Evolutionary conservation across 169 alveolate genomes (phyloP), one percentile per base, ranked within the genome.

Genomic region (Plasmodium gaboni): DNA sequence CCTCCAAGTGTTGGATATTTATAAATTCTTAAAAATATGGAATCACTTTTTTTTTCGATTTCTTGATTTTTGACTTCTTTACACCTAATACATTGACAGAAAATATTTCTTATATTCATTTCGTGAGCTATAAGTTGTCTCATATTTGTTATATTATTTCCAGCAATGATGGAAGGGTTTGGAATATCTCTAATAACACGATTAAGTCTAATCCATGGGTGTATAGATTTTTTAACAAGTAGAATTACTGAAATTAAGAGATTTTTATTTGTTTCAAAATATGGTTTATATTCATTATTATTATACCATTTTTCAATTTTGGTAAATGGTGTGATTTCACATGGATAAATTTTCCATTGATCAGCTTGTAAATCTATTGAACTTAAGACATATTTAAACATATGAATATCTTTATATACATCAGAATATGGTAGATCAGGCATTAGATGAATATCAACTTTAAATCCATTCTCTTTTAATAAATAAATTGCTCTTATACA

Each of bases 331-430:
- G 98, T 96, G 73, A 97, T 96, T 88, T 96, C 98, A 87, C 99
- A 97, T 10, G 99, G 99, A 70, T 97, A 97, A 32, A 97, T 95
- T 92, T 97, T 97, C 99, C 99, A 97, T 85, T 97, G 99, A 87
- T 97, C 99, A 2, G 98, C 98, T 92, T 97, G 99, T 48, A 97
- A 95, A 26, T 92, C 95, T 50, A 96, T 96, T 50, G 96, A 92
- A 53, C 95, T 70, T 46, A 97, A 88, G 13, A 96, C 95, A 67
- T 92, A 90, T 67, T 94, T 88, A 76, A 97, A 96, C 99, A 97
- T 97, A 73, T 87, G 95, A 64, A 92, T 86, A 64, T 97, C 99
- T 90, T 92, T 92, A 53, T 93, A 94, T 12, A 95, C 97, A 89
- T 53, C 87, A 61, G 97, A 93, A 17, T 95, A 91, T 2, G 99